A percentile compares a stretch with the other conserved stretches of the same genome.
Conservation (phyloP, 2,329 filamentous ascomycete genomes). For the Nemania sp. region DNA sequence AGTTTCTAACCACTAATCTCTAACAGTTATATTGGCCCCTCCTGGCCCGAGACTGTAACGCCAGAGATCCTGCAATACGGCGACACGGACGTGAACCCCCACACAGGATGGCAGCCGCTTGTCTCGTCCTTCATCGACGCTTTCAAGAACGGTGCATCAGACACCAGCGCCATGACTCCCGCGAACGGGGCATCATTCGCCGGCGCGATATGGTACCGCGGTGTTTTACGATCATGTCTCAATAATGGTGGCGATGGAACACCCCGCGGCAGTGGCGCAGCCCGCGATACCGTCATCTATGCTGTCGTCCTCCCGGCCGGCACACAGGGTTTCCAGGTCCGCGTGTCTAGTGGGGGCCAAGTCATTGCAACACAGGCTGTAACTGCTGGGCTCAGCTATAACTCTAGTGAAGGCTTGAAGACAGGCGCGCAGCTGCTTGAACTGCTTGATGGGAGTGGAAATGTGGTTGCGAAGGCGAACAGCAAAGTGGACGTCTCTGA, state of each 20-base stretch:
- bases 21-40: constrained; percentile 39
- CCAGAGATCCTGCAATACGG: constrained; percentile 38
- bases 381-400: constrained; percentile 33
- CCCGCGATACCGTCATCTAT: constrained; percentile 36
- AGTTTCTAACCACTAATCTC: too few relatives aligned
- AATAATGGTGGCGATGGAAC: constrained; percentile 26
- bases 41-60: constrained; percentile 38
- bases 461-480: constrained; percentile 29
- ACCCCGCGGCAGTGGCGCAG: constrained; percentile 33
- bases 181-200: constrained; percentile 26
- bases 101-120: constrained; percentile 42
- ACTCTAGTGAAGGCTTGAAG: constrained; percentile 30
- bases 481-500: constrained; percentile 32
- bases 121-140: constrained; percentile 42
- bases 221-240: constrained; percentile 22
- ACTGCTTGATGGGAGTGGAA: constrained; percentile 30
- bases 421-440: constrained; percentile 37
- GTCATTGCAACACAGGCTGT: constrained; percentile 29
- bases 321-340: constrained; percentile 22
- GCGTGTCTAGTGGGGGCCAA: constrained; percentile 34
- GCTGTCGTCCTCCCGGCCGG: constrained; percentile 34
- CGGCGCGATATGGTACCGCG: constrained; percentile 42
- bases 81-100: constrained; percentile 34
- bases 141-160: constrained; percentile 36
- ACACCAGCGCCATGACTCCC: constrained; percentile 31